phyloP scores from a whole-genome alignment of 371 early-diverging fungal species.

The Lichtheimia corymbifera region DNA sequence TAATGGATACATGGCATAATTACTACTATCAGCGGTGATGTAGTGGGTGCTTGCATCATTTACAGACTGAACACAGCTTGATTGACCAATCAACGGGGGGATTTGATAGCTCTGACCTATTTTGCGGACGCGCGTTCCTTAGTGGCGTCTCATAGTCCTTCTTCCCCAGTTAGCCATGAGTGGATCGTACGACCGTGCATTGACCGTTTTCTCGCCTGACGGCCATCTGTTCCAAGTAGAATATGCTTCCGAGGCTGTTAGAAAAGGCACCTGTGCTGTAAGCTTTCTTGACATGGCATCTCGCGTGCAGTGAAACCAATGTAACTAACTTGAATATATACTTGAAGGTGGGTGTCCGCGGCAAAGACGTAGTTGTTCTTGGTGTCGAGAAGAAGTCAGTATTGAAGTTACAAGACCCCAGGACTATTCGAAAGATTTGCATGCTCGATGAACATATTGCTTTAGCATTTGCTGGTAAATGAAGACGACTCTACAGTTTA shows the following conservation, averaged over 20 bases:
- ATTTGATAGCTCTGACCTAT: no score
- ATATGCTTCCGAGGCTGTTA: slow-evolving; percentile 99
- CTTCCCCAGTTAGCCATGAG: slow-evolving; percentile 29
- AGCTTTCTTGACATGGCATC: slow-evolving; percentile 1
- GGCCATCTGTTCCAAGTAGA: slow-evolving; percentile 99
- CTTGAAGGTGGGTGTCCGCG: slow-evolving; percentile 93
- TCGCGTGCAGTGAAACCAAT: no score
- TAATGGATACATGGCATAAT: no score
- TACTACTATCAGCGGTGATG: no score
- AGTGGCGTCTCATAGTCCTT: neutral
- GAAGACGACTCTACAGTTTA: neutral
- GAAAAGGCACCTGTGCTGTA: slow-evolving; percentile 98
- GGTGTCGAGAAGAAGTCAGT: slow-evolving; percentile 98
- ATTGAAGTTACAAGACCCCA: slow-evolving; percentile 94
- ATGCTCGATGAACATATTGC: slow-evolving; percentile 97
- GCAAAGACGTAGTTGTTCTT: slow-evolving; percentile 89
- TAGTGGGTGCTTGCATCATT: no score
- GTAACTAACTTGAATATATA: neutral
- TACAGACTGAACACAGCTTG: no score
- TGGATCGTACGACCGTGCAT: slow-evolving; percentile 84
- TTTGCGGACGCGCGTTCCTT: slow-evolving; percentile 3
- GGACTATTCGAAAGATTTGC: slow-evolving; percentile 95
- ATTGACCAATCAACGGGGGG: no score
- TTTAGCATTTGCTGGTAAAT: slow-evolving; percentile 93
- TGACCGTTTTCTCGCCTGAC: slow-evolving; percentile 99